A percentile compares a stretch with the other conserved stretches of the same genome.
phyloP scores from a whole-genome alignment of 345 rosid species.

The Euphorbia tirucalli region DNA sequence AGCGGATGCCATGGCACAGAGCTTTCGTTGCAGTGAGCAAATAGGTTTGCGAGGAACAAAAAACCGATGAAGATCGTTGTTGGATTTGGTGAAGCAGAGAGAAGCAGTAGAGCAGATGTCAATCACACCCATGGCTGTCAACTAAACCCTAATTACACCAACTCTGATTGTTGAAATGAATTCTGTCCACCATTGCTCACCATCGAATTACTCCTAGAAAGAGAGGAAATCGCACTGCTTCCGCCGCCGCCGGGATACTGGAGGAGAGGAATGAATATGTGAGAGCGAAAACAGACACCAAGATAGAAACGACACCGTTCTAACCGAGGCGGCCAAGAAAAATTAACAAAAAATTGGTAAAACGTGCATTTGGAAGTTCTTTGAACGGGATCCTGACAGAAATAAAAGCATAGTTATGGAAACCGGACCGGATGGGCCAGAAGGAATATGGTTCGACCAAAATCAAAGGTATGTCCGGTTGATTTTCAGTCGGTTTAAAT shows the following conservation, averaged over 20 bases:
- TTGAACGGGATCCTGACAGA: too few relatives aligned
- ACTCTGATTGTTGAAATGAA: background rate
- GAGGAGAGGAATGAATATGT: background rate
- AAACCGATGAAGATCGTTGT: slow-evolving; percentile 19
- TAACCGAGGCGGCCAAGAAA: background rate
- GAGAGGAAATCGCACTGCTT: too few relatives aligned
- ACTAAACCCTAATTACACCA: too few relatives aligned
- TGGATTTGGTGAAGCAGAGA: slow-evolving; percentile 33
- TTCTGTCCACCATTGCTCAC: background rate
- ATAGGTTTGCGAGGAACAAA: slow-evolving; percentile 26
- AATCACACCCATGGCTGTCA: slow-evolving; percentile 50
- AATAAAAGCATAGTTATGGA: too few relatives aligned
- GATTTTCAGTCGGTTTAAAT: too few relatives aligned
- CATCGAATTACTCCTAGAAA: too few relatives aligned
- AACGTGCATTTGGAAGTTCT: too few relatives aligned
- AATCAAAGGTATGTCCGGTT: too few relatives aligned
- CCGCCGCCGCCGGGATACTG: background rate
- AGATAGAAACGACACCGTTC: background rate
- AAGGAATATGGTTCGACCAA: too few relatives aligned
- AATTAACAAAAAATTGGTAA: too few relatives aligned
- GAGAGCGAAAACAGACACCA: too few relatives aligned
- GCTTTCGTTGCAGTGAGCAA: slow-evolving; percentile 30
- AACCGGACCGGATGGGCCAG: too few relatives aligned
- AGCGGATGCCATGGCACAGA: slow-evolving; percentile 46
- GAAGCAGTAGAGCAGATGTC: slow-evolving; percentile 38